Conservation (phyloP, 306 rosid species). For the Lathyrus aphaca region DNA sequence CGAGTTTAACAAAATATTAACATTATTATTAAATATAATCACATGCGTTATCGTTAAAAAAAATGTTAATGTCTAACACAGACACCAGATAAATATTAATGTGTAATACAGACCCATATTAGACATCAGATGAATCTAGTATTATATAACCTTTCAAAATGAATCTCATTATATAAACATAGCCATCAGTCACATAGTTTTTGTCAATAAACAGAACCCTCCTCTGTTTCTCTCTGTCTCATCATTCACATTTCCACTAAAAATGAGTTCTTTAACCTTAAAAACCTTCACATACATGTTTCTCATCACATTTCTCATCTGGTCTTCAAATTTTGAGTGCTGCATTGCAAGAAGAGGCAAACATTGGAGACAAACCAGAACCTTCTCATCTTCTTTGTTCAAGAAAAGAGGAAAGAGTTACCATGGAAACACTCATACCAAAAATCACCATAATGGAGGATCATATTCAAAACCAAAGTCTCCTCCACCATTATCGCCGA, state of each 20-base stretch:
- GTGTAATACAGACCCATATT: not conserved
- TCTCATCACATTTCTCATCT: slow-evolving; percentile 57
- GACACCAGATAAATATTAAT: not conserved
- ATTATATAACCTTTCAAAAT: slow-evolving; percentile 34
- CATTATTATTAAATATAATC: not conserved
- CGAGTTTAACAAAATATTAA: not conserved
- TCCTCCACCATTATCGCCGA: slow-evolving; percentile 50
- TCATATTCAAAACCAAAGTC: slow-evolving; percentile 60
- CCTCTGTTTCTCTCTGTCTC: slow-evolving; percentile 50
- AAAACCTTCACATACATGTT: slow-evolving; percentile 59
- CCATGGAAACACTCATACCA: slow-evolving; percentile 47
- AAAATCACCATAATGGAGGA: slow-evolving; percentile 53
- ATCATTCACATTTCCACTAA: slow-evolving; percentile 40
- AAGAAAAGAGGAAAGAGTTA: slow-evolving; percentile 68
- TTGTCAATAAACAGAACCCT: slow-evolving; percentile 41
- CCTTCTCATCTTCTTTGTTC: slow-evolving; percentile 46
- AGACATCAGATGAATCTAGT: not conserved
- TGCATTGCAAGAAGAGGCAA: slow-evolving; percentile 90
- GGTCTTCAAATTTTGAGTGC: slow-evolving; percentile 77
- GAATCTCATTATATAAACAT: slow-evolving; percentile 59
- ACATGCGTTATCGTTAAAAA: not conserved
- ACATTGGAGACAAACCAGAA: slow-evolving; percentile 74
- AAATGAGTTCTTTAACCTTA: slow-evolving; percentile 72
- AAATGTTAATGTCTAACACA: not conserved
- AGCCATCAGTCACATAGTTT: slow-evolving; percentile 49